phyloP scores from a whole-genome alignment of 2,329 filamentous ascomycete species.

The Dactylonectria macrodidyma region DNA sequence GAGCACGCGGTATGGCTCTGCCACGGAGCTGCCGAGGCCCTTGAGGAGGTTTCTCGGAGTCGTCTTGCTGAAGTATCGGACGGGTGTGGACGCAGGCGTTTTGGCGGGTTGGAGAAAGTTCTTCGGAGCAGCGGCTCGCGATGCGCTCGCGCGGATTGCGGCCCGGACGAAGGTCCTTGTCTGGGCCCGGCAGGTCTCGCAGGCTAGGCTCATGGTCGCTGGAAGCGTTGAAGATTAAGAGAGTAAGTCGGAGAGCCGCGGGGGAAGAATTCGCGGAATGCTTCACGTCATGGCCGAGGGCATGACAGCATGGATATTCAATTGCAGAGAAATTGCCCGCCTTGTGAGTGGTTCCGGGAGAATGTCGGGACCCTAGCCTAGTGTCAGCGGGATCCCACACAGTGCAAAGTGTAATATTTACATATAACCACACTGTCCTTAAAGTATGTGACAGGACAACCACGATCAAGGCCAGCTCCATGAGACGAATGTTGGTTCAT shows the following conservation, averaged over 20 bases:
- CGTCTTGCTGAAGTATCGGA: constrained; percentile 57
- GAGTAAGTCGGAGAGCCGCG: constrained; percentile 25
- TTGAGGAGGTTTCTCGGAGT: constrained; percentile 51
- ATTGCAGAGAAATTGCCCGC: constrained; percentile 41
- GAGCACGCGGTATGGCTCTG: constrained; percentile 80
- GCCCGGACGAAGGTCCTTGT: constrained; percentile 57
- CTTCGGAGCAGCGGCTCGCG: constrained; percentile 45
- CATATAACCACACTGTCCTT: constrained; percentile 28
- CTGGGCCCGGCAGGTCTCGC: constrained; percentile 64
- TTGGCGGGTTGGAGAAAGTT: constrained; percentile 37
- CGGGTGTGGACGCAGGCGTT: constrained; percentile 28
- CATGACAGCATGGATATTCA: constrained; percentile 48
- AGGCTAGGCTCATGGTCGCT: constrained; percentile 56
- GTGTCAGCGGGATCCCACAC: not conserved
- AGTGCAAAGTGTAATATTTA: constrained; percentile 23
- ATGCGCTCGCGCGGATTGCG: constrained; percentile 50
- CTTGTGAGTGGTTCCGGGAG: constrained; percentile 47
- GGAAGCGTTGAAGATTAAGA: not conserved
- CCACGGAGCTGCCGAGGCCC: constrained; percentile 52
- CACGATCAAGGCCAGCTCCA: not conserved
- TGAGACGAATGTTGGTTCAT: not conserved
- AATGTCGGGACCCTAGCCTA: constrained; percentile 39
- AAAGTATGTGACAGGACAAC: not conserved
- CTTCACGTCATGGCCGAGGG: constrained; percentile 51
- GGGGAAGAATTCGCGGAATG: constrained; percentile 30